Base-by-base conservation (phyloP, 108 stramenopile species). In the Seminavis robusta region DNA sequence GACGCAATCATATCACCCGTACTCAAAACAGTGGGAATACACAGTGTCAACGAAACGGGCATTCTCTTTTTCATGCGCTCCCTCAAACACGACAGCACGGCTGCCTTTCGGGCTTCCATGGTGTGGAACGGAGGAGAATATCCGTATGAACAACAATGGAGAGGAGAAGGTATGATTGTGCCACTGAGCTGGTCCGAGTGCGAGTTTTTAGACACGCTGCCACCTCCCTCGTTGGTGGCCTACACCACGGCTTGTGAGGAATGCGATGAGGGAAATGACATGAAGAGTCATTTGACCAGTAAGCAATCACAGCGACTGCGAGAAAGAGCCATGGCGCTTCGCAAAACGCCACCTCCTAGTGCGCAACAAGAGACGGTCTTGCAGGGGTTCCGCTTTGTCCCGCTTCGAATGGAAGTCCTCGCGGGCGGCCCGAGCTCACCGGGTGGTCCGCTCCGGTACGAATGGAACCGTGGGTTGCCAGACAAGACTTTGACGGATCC, bases 371-470 rank as follows among this genome's bases (percentile, higher is more conserved):
- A 28, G 0, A 24, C 4, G 9, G 34, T 24, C n/a, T 9, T 10
- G 4, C 32, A 25, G 43, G 44, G 38, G 45, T 21, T 32, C 26
- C 67, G 67, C 13, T 62, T 69, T 38, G 36, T 48, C 43, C 67
- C 60, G 15, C 36, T 56, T 20, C 67, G 67, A 9, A 55, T 61
- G 11, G 60, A 61, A 47, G 52, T 69, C 3, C 33, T 69, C 5
- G 43, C 43, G 19, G 67, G 67, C 27, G 67, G 67, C 8, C 67
- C 67, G 47, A 61, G 60, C 26, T 54, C 65, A 4, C 39, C 29
- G 2, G 52, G 62, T 20, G 53, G 28, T 50, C 65, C 57, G 40
- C 49, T 50, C 8, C 65, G 58, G 3, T 58, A 8, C 0, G 48
- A 59, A 13, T 49, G 57, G 48, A 27, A 33, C n/a, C 39, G 48